Evolutionary conservation across 164 flowering plant species (phyloP).

Genomic region (Stephania yunnanensis): DNA sequence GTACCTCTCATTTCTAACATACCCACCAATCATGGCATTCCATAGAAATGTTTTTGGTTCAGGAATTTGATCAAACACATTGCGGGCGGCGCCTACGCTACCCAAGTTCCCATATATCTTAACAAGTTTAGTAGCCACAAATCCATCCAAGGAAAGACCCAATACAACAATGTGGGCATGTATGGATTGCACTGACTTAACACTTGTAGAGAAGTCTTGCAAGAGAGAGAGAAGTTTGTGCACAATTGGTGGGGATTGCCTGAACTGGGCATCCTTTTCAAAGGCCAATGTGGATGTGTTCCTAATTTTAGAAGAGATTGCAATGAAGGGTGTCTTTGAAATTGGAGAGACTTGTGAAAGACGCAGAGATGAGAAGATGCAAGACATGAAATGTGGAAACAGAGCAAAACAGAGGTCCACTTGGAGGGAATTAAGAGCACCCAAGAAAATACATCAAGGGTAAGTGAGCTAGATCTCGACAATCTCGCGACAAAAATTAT

Average conservation of each 20-base stretch:
- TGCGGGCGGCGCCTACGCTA: conserved; percentile 18
- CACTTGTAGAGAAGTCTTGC: conserved; percentile 18
- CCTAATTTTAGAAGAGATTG: conserved; percentile 4
- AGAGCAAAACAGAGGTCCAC: neutral
- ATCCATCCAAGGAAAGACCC: conserved; percentile 15
- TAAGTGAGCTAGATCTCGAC: too few relatives aligned
- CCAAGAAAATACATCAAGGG: too few relatives aligned
- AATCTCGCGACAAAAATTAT: too few relatives aligned
- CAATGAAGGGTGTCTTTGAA: neutral
- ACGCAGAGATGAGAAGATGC: conserved; percentile 5
- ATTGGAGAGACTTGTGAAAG: neutral
- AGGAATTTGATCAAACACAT: conserved; percentile 27
- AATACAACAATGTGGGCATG: conserved; percentile 28
- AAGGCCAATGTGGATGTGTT: neutral
- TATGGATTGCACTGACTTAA: conserved; percentile 19
- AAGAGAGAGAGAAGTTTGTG: conserved; percentile 22
- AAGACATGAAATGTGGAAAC: conserved; percentile 16
- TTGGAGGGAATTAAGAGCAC: neutral
- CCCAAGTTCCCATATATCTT: conserved; percentile 25
- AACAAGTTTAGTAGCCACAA: conserved; percentile 27
- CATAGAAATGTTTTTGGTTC: conserved; percentile 20
- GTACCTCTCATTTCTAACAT: conserved; percentile 20
- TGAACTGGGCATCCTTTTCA: conserved; percentile 6
- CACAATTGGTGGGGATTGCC: conserved; percentile 14
- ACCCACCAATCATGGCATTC: conserved; percentile 37